Evolutionary conservation across 208 protist genomes (phyloP), one percentile per base, ranked within the genome.

Genomic region (Blechomonas ayalai): DNA sequence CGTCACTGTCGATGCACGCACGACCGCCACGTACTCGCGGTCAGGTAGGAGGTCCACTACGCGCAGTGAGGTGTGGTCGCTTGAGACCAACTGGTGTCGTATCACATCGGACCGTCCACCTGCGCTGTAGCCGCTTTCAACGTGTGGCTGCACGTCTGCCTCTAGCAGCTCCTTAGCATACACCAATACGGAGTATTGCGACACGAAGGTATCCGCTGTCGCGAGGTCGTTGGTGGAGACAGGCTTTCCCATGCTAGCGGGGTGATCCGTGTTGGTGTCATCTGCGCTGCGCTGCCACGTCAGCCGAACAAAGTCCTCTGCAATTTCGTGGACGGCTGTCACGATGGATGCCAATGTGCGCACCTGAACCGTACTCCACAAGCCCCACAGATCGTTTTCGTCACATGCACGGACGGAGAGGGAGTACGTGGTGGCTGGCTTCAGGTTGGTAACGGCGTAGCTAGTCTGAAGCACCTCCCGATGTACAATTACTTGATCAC

Each of bases 271-370:
- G 10, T 41, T 44, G 25, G 59, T 44, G 33, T 55, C 56, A 26
- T 66, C 53, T 50, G 35, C 52, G 31, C 68, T 27, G 9, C 89
- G 73, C 53, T 92, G 74, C 85, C 89, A 96, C 72, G 91, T 76
- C 15, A 96, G 67, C 1, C 85, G 69, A 25, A 83, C 75, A 68
- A 88, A 96, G 60, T 96, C 89, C 55, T 96, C 89, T 25, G 85
- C 85, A 45, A 96, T 88, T 51, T 96, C 89, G 64, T 96, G 78
- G 18, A 89, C 60, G 22, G 70, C 59, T 3, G 79, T 82, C n/a
- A 60, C 54, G 44, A 96, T 55, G 16, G 82, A 59, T 41, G 85
- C 72, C 18, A 94, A 67, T 3, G 89, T 96, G 55, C 77, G 78
- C n/a, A 94, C 52, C 39, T 53, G 66, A 7, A 86, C 52, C 18